phyloP scores from a whole-genome alignment of 2,329 filamentous ascomycete genomes.

The Cryphonectria parasitica region DNA sequence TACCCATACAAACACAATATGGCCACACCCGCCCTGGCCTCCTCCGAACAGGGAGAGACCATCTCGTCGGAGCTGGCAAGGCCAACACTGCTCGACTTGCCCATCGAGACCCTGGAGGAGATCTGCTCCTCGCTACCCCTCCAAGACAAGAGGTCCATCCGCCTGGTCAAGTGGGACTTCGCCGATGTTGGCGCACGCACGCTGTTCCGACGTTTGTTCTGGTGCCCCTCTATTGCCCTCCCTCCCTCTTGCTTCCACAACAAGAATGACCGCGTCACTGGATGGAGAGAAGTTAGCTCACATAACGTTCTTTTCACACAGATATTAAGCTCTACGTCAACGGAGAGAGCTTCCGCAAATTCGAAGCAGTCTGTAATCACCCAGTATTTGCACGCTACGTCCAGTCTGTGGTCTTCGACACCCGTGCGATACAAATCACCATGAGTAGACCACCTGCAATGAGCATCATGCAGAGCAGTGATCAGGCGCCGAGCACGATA shows the following conservation, averaged over 20 bases:
- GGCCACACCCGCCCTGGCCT: background rate
- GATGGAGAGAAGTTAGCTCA: background rate
- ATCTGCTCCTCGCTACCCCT: background rate
- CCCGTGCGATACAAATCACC: background rate
- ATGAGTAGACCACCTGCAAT: background rate
- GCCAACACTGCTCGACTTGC: background rate
- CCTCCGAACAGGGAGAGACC: background rate
- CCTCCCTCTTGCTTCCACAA: no score
- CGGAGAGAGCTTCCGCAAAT: background rate
- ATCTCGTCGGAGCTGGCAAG: background rate
- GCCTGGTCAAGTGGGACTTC: background rate
- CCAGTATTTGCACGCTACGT: background rate
- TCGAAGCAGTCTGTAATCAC: background rate
- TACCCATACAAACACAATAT: background rate
- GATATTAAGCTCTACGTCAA: background rate
- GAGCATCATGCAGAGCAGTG: background rate
- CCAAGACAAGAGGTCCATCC: background rate
- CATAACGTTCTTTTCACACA: background rate
- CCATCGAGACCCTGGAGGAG: background rate
- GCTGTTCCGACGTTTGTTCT: background rate
- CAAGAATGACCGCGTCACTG: no score
- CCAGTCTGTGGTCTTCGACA: background rate
- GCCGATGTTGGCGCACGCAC: background rate
- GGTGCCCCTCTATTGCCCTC: background rate
- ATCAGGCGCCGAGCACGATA: background rate